These are phyloP conservation scores for Beta macrorhiza DNA, from an alignment of 179 eudicot species.

Conservation along the genomic window DNA sequence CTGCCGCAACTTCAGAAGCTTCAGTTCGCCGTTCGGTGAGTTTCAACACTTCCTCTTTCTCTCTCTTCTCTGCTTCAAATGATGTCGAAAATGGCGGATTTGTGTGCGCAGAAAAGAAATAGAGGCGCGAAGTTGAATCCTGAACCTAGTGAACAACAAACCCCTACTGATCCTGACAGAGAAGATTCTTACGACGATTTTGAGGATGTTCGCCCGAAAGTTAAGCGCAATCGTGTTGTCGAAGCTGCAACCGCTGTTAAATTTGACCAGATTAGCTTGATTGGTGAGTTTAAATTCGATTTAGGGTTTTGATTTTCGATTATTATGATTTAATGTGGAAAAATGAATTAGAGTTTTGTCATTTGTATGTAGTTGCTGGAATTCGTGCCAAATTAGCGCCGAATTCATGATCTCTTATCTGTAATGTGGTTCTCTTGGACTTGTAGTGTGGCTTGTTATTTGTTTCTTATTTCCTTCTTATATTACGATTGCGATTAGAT, in stretches of 20 bases:
- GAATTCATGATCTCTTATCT: not conserved
- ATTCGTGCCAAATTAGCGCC: not conserved
- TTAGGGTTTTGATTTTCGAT: constrained; percentile 9
- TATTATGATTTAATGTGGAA: not conserved
- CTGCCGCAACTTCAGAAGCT: constrained; percentile 44
- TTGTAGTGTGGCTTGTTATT: not conserved
- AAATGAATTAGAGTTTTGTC: too few species aligned
- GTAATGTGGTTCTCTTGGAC: not conserved
- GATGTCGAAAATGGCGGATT: not conserved
- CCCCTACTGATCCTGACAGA: constrained; percentile 37
- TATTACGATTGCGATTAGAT: not conserved
- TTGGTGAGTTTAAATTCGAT: constrained; percentile 41
- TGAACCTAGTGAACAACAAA: constrained; percentile 26
- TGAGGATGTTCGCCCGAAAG: constrained; percentile 59
- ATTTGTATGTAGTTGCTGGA: too few species aligned
- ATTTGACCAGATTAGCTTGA: constrained; percentile 41
- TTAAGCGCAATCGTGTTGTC: constrained; percentile 49
- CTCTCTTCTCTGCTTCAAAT: not conserved
- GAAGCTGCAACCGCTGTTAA: constrained; percentile 32
- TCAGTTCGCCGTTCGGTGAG: constrained; percentile 59
- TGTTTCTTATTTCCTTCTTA: not conserved
- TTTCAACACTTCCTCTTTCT: not conserved
- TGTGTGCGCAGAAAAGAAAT: constrained; percentile 50
- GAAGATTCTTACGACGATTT: constrained; percentile 68
- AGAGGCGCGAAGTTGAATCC: constrained; percentile 39